Evolutionary conservation across 2,329 filamentous ascomycete species (phyloP).

Genomic region (Pestalotiopsis sp.): DNA sequence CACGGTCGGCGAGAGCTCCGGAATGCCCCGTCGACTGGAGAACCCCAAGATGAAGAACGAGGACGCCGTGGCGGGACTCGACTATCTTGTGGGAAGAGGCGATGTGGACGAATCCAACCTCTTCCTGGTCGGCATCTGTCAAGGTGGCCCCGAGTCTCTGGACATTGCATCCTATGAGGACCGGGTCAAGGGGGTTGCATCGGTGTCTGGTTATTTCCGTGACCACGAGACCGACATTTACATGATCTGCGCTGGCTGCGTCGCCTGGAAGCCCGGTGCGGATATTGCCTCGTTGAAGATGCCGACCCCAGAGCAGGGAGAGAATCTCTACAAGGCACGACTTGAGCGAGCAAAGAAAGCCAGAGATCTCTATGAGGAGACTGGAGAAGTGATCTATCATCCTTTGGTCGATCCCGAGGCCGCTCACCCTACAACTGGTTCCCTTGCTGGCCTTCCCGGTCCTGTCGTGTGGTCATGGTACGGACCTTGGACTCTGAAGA

Average conservation of each 20-base stretch:
- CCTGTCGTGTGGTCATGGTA: not conserved
- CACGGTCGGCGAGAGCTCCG: not conserved
- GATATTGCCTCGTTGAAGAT: not conserved
- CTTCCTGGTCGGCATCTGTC: not conserved
- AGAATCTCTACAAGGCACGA: not conserved
- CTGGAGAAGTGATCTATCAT: not conserved
- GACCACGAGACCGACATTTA: not conserved
- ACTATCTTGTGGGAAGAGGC: not conserved
- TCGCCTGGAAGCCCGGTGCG: not conserved
- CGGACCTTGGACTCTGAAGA: not conserved
- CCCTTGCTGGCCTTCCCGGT: not conserved
- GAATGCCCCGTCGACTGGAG: not conserved
- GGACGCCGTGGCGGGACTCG: not conserved
- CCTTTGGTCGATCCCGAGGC: not conserved
- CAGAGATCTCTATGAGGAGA: not conserved
- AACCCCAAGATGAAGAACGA: not conserved
- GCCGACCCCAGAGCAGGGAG: not conserved
- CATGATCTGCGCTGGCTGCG: not conserved
- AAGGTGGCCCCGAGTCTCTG: not conserved
- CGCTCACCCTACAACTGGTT: not conserved
- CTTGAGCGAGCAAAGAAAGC: not conserved
- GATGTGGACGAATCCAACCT: not conserved
- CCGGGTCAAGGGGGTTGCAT: not conserved
- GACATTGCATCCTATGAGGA: not conserved
- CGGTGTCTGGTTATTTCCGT: not conserved